Evolutionary conservation across 73 alveolate species (phyloP).

Genomic region (Paramecium biaurelia): DNA sequence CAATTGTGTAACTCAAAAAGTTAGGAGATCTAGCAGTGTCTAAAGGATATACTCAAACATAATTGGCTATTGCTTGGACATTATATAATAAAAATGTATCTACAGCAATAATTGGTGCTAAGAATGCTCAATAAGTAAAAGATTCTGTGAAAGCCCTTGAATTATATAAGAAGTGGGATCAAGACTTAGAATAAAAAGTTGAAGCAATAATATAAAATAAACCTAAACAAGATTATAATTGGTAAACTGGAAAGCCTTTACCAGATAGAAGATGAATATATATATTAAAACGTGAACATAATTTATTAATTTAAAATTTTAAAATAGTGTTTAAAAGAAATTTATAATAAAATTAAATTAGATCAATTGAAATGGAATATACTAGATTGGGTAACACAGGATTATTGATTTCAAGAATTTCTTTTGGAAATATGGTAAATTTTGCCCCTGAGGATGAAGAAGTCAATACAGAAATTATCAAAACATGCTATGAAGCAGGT

Average conservation of each 20-base stretch:
- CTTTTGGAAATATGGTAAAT: constrained; percentile 88
- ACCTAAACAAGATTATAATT: constrained; percentile 70
- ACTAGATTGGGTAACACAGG: constrained; percentile 93
- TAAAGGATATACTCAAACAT: constrained; percentile 76
- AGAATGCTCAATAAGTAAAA: constrained; percentile 76
- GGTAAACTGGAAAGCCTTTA: constrained; percentile 64
- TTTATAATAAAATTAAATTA: neutral
- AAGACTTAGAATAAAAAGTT: constrained; percentile 76
- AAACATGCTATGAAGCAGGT: constrained; percentile 82
- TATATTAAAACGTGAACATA: neutral
- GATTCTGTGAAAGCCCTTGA: constrained; percentile 85
- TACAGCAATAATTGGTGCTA: constrained; percentile 90
- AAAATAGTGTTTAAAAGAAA: neutral
- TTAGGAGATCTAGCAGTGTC: constrained; percentile 75
- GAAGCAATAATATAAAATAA: constrained; percentile 68
- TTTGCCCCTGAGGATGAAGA: constrained; percentile 46
- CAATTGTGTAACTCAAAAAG: neutral
- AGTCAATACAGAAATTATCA: constrained; percentile 62
- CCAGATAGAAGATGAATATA: constrained; percentile 61
- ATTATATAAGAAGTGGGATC: constrained; percentile 74
- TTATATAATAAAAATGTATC: constrained; percentile 82
- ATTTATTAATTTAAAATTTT: neutral
- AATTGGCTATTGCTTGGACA: constrained; percentile 93
- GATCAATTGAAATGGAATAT: constrained; percentile 72
- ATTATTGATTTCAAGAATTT: constrained; percentile 81